Base-by-base conservation (phyloP, 306 rosid genomes). In the Cicer yamashitae region DNA sequence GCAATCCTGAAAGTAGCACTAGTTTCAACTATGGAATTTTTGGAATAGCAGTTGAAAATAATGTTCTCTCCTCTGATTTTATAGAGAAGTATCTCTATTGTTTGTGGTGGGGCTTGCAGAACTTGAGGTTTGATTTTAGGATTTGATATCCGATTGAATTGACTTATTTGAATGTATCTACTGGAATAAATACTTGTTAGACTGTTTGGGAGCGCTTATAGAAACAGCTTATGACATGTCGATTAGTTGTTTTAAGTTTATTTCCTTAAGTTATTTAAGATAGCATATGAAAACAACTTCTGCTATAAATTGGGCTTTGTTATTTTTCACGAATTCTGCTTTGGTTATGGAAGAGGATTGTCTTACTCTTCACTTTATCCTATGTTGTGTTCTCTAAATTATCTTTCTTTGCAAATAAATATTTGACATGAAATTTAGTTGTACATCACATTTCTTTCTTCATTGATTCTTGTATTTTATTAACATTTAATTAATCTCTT, bases 71-170 rank as follows among this genome's bases (percentile, higher is more conserved):
- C 71, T 64, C 87, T 1, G 25, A 8, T 4, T 90, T 94, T 81
- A 9, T 85, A 6, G 84, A 87, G 84, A 94, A 94, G 88, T 94
- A 94, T 70, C 89, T 91, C 78, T 94, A 86, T 72, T 94, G 97
- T 80, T 86, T 94, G 5, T 94, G 98, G 97, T 91, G 96, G 96
- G 98, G 98, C 51, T 78, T 94, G 81, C 98, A 94, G 88, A 94
- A 91, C 86, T 84, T 94, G 86, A 94, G 98, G 98, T 93, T 74
- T 77, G 77, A 51, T 77, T 77, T 54, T 40, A 22, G 3, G 18
- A 17, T 59, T 34, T 67, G 39, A 30, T 30, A 30, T 30, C 37
- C 37, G 0, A 30, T 30, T 30, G 6, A 30, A 4, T 30, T 30
- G 37, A 30, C 37, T 30, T 30, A 30, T 30, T 30, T 30, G 37